phyloP scores from a whole-genome alignment of 345 rosid genomes.

The Eucalyptus marginata region DNA sequence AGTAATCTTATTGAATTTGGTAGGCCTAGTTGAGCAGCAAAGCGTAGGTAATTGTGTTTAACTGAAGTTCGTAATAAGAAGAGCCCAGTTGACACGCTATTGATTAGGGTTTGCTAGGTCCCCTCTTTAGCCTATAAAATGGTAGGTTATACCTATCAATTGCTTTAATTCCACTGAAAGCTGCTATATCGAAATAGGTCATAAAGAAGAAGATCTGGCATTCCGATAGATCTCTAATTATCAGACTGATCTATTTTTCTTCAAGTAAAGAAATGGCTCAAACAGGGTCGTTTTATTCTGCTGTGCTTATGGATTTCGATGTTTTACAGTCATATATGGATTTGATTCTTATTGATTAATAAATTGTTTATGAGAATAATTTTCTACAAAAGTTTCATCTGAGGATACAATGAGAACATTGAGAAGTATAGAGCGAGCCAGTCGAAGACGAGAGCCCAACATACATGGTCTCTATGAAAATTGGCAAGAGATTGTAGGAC shows the following conservation, averaged over 20 bases:
- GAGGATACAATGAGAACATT: constrained; percentile 8
- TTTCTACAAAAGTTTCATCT: constrained; percentile 55
- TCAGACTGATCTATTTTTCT: no score
- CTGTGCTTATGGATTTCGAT: no score
- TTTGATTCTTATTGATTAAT: not conserved
- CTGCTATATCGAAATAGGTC: no score
- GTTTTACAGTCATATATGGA: no score
- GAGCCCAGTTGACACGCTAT: rapidly evolving
- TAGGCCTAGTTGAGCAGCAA: no score
- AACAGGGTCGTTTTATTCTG: rapidly evolving
- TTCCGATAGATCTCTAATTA: no score
- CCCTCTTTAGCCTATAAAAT: no score
- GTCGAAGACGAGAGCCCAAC: constrained; percentile 73
- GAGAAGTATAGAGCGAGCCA: constrained; percentile 10
- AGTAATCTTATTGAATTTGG: no score
- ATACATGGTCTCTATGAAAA: constrained; percentile 21
- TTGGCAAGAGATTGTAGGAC: constrained; percentile 21
- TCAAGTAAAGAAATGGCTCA: no score
- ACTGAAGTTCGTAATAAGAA: rapidly evolving
- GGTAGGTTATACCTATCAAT: no score
- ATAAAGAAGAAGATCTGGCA: rapidly evolving
- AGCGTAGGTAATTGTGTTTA: no score
- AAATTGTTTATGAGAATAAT: not conserved
- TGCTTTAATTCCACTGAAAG: no score
- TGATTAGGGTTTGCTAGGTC: rapidly evolving